Base-by-base conservation (phyloP, 345 rosid species). In the Erucastrum elatum region DNA sequence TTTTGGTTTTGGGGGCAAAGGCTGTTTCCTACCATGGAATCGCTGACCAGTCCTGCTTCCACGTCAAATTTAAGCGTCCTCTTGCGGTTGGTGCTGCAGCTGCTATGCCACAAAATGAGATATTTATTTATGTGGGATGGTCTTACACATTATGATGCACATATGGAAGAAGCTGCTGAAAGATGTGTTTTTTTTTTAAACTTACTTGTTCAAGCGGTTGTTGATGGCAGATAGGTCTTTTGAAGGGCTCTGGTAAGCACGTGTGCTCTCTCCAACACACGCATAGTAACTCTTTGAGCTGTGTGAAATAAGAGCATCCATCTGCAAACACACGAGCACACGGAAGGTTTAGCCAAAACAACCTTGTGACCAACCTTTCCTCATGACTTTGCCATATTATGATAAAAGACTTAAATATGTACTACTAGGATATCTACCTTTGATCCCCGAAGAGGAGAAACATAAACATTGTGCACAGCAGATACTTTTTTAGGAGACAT, bases 231-330 rank as follows among this genome's bases (percentile, higher is more conserved):
- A 87, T 31, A 95, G 86, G 84, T 93, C 98, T 78, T 95, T 95
- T 4, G 99, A 95, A 66, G 99, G 99, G 89, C 99, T 95, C 81
- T 90, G 96, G 80, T 87, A 95, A 21, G 99, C 98, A 64, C 82
- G 98, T 9, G 98, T 95, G 79, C 98, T 93, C 88, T 95, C 99
- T 73, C 99, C 99, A 66, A 95, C 98, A 85, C 98, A 93, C 60
- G 98, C 97, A 77, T 95, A 95, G 78, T 88, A 91, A 85, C 99
- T 95, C 82, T 84, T 91, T 10, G 94, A 87, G 85, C 90, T 87
- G 79, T 93, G 91, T 53, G 93, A 91, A 69, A 93, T 91, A 34
- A 94, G 80, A 66, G 99, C 97, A 82, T 95, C 99, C 98, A 90
- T 91, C 99, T 90, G 81, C 69, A 79, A 16, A 76, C 66, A 75